A percentile compares a stretch with the other conserved stretches of the same genome.
phyloP scores from a whole-genome alignment of 73 alveolate species.

The Symbiodinium pilosum region DNA sequence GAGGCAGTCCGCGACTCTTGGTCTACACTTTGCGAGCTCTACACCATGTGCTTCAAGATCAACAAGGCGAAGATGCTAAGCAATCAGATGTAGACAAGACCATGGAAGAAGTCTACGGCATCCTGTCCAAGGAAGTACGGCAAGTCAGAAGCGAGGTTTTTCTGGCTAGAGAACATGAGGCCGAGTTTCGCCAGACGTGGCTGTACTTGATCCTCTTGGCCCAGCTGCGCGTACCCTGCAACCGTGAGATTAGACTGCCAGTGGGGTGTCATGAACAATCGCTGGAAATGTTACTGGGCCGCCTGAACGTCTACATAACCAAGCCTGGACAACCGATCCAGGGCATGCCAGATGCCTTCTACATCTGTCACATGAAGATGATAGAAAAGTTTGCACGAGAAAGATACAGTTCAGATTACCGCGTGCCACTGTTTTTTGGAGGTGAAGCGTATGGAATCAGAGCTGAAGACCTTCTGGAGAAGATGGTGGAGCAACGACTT shows the following conservation, averaged over 20 bases:
- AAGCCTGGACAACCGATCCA: background rate
- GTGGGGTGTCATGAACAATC: background rate
- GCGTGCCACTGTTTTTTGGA: constrained; percentile 33
- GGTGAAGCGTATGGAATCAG: background rate
- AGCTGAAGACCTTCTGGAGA: constrained; percentile 23
- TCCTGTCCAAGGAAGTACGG: background rate
- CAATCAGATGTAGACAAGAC: background rate
- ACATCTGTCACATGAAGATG: constrained; percentile 57
- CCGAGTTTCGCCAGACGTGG: constrained; percentile 39
- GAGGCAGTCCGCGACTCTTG: constrained; percentile 66
- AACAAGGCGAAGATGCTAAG: background rate
- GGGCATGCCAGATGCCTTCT: constrained; percentile 27
- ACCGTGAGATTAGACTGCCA: constrained; percentile 18
- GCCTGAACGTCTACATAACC: constrained; percentile 39
- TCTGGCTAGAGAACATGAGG: constrained; percentile 8
- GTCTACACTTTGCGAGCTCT: constrained; percentile 32
- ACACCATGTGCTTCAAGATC: constrained; percentile 10
- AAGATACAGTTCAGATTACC: constrained; percentile 14
- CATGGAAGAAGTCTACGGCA: constrained; percentile 2
- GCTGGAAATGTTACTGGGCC: constrained; percentile 35
- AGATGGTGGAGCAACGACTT: constrained; percentile 16
- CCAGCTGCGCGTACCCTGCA: constrained; percentile 37
- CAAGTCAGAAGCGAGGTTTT: constrained; percentile 15
- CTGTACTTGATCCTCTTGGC: constrained; percentile 44
- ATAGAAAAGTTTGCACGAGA: constrained; percentile 19